Percentiles rank a stretch among this genome's conserved stretches.
These are phyloP conservation scores for Trametes villosa DNA, from an alignment of 768 basidiomycete genomes.

Conservation along the genomic window DNA sequence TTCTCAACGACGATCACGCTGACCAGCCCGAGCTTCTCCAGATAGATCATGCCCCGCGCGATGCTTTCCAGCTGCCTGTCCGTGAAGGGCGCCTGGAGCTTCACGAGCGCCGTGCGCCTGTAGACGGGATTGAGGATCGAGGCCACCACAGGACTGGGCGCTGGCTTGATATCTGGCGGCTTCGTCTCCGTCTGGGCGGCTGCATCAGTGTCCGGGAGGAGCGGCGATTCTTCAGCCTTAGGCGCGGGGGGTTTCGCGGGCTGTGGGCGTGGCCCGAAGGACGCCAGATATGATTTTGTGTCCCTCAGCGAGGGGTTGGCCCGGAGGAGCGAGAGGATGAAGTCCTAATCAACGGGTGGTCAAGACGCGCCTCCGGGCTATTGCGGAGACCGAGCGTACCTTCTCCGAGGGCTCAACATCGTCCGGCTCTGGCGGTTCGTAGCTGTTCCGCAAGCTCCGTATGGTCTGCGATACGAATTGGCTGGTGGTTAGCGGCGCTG, in stretches of 20 bases:
- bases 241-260: constrained; percentile 34
- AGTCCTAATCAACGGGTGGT: constrained; percentile 62
- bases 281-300: constrained; percentile 86
- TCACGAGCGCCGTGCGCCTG: constrained; percentile 91
- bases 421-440: constrained; percentile 27
- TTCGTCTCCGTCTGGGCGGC: constrained; percentile 33
- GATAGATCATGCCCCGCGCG: constrained; percentile 89
- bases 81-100: constrained; percentile 94
- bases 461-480: constrained; percentile 29
- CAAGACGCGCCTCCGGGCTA: background rate
- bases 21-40: constrained; percentile 94
- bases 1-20: constrained; percentile 95
- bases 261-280: constrained; percentile 76
- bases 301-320: constrained; percentile 93
- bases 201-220: constrained; percentile 24
- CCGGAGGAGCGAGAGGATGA: constrained; percentile 92
- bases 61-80: constrained; percentile 94
- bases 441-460: constrained; percentile 27
- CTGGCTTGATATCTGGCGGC: constrained; percentile 41
- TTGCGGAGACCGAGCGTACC: constrained; percentile 22
- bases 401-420: constrained; percentile 36
- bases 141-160: constrained; percentile 56
- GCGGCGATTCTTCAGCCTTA: constrained; percentile 35
- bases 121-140: constrained; percentile 86
- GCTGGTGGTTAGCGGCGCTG: constrained; percentile 1